phyloP scores from a whole-genome alignment of 805 yeast genomes.

The Candida boidinii region DNA sequence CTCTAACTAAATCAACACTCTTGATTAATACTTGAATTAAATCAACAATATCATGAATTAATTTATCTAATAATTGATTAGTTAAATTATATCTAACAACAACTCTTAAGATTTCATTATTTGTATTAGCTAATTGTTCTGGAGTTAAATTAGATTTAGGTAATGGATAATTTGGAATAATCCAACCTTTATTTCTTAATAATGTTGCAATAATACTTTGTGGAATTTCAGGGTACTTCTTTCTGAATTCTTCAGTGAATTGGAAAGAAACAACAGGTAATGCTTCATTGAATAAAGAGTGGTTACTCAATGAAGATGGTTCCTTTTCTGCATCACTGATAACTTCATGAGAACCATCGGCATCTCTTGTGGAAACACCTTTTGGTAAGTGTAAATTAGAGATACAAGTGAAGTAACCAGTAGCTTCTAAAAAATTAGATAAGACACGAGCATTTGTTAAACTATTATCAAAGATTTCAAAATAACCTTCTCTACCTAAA shows the following conservation, averaged over 20 bases:
- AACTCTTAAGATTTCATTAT: constrained; percentile 68
- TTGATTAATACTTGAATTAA: constrained; percentile 43
- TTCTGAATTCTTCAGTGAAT: constrained; percentile 48
- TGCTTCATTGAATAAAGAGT: constrained; percentile 56
- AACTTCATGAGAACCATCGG: too few relatives aligned
- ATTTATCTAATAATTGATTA: constrained; percentile 48
- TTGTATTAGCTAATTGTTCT: constrained; percentile 27
- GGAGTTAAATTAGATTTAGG: constrained; percentile 41
- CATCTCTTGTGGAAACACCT: constrained; percentile 26
- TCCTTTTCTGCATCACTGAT: constrained; percentile 4
- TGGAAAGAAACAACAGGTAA: constrained; percentile 87
- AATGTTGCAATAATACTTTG: constrained; percentile 67
- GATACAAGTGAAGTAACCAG: constrained; percentile 61
- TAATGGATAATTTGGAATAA: constrained; percentile 81
- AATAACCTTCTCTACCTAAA: constrained; percentile 67
- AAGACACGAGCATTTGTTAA: constrained; percentile 66
- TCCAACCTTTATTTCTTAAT: constrained; percentile 75
- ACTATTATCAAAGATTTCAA: constrained; percentile 50
- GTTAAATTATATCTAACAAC: constrained; percentile 71
- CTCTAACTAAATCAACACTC: constrained; percentile 34
- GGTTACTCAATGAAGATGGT: constrained; percentile 19
- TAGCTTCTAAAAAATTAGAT: constrained; percentile 51
- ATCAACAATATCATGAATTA: constrained; percentile 53
- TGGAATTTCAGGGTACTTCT: constrained; percentile 70
- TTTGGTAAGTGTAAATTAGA: constrained; percentile 66